phyloP scores from a whole-genome alignment of 2,329 filamentous ascomycete species.

The Neofusicoccum ribis region DNA sequence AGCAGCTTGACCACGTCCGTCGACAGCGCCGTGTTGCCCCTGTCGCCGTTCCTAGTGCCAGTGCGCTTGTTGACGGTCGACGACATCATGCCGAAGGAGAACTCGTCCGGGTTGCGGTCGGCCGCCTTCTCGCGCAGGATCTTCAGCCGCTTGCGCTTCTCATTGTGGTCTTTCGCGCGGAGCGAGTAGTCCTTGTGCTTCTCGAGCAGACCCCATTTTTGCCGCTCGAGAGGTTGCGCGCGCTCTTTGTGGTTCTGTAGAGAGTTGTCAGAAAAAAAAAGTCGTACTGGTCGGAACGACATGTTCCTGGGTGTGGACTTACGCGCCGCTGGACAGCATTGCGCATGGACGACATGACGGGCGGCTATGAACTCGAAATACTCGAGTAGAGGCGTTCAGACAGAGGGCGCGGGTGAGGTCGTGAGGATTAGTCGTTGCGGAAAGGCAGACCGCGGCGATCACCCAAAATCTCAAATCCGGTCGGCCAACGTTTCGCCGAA shows the following conservation, averaged over 20 bases:
- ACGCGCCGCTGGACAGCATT: conserved; percentile 33
- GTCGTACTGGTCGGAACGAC: no score
- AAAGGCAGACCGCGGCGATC: not conserved
- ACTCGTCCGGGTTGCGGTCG: conserved; percentile 66
- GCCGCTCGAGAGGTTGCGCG: conserved; percentile 78
- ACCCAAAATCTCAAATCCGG: conserved; percentile 8
- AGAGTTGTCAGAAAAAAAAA: not conserved
- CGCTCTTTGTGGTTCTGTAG: conserved; percentile 83
- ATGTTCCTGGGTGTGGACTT: not conserved
- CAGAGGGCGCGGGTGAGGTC: not conserved
- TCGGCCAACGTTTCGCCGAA: conserved; percentile 7
- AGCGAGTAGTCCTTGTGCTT: conserved; percentile 85
- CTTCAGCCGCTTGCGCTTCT: conserved; percentile 61
- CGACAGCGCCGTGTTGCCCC: conserved; percentile 50
- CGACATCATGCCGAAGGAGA: conserved; percentile 65
- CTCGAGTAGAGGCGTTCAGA: not conserved
- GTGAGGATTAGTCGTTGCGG: not conserved
- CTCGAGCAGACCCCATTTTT: conserved; percentile 87
- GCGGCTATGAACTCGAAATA: not conserved
- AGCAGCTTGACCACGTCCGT: conserved; percentile 62
- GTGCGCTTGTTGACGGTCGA: conserved; percentile 48
- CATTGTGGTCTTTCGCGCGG: conserved; percentile 63
- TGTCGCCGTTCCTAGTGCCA: conserved; percentile 42
- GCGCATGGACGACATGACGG: conserved; percentile 23
- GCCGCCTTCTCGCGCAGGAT: conserved; percentile 60